Evolutionary conservation across 2,329 filamentous ascomycete genomes (phyloP).

Genomic region (Alternaria viburni): DNA sequence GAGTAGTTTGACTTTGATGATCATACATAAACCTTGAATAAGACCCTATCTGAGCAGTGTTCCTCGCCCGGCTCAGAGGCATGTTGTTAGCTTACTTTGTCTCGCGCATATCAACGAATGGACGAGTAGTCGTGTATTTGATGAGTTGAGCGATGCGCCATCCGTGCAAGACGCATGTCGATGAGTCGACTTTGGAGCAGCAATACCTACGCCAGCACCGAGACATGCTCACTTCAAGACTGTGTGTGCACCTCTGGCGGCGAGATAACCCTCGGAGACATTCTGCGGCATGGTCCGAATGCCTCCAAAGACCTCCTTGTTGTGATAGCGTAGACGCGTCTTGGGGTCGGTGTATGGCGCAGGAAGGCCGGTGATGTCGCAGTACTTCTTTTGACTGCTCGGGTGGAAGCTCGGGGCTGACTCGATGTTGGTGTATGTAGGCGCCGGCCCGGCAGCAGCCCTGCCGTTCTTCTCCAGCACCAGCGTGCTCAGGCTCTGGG

Average conservation of each 20-base stretch:
- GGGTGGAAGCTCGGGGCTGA: slow-evolving; percentile 83
- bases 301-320: slow-evolving; percentile 87
- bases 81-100: background rate
- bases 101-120: background rate
- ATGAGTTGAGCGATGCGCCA: background rate
- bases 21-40: slow-evolving; percentile 65
- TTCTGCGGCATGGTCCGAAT: slow-evolving; percentile 82
- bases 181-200: background rate
- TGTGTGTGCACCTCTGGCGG: slow-evolving; percentile 89
- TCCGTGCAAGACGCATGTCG: background rate
- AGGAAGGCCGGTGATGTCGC: slow-evolving; percentile 92
- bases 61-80: background rate
- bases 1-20: slow-evolving; percentile 93
- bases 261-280: slow-evolving; percentile 85
- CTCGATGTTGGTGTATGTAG: slow-evolving; percentile 96
- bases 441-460: slow-evolving; percentile 61
- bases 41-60: background rate
- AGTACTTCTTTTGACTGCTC: slow-evolving; percentile 85
- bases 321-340: slow-evolving; percentile 88
- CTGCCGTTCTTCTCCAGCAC: slow-evolving; percentile 80
- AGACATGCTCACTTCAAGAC: slow-evolving; percentile 74
- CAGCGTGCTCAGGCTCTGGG: slow-evolving; percentile 82
- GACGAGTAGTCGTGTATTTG: background rate
- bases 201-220: background rate
- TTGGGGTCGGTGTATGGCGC: slow-evolving; percentile 94